Evolutionary conservation across 192 early-diverging fungal species (phyloP), one percentile per base, ranked within the genome.

Genomic region (Helicostylum pulchrum): DNA sequence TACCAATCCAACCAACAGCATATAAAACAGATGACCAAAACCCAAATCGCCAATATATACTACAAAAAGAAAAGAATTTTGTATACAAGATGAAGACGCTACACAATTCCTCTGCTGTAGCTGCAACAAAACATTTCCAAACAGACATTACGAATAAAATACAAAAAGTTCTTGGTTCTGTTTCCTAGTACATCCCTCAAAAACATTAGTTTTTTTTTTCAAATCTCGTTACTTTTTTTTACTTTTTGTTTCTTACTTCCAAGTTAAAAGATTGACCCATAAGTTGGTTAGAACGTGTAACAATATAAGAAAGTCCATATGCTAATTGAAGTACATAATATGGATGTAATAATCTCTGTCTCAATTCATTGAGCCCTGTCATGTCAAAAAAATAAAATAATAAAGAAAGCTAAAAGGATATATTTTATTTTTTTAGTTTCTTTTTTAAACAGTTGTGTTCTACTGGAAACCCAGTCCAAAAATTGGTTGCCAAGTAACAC

Each of bases 91-190:
- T 64, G 3, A 81, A 3, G 4, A 81, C 77, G 50, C 77, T 76
- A 44, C 72, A 51, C 20, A 81, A 72, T 50, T 81, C 79, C 59
- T 81, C 79, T 11, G 77, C 76, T 19, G 79, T 76, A 48, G 75
- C 75, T 12, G 79, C 64, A 47, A 73, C 57, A 5, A 64, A 48
- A 11, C 62, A 58, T n/a, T 73, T 73, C 71, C 71, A 73, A 12
- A 52, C 9, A 9, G 54, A 52, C 15, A 70, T 42, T 12, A 48
- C 61, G 23, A 21, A 36, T n/a, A 70, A 32, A 23, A 64, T 52
- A 17, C 50, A 42, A 36, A 58, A 64, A 2, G 68, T 34, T 39
- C 50, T 70, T n/a, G 51, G 23, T 17, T 70, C 68, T 32, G 44
- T 43, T 23, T 58, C 46, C 62, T 70, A 32, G 15, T 20, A 32